A percentile compares a stretch with the other conserved stretches of the same genome.
phyloP scores from a whole-genome alignment of 2,329 filamentous ascomycete genomes.

The Capronia americana region DNA sequence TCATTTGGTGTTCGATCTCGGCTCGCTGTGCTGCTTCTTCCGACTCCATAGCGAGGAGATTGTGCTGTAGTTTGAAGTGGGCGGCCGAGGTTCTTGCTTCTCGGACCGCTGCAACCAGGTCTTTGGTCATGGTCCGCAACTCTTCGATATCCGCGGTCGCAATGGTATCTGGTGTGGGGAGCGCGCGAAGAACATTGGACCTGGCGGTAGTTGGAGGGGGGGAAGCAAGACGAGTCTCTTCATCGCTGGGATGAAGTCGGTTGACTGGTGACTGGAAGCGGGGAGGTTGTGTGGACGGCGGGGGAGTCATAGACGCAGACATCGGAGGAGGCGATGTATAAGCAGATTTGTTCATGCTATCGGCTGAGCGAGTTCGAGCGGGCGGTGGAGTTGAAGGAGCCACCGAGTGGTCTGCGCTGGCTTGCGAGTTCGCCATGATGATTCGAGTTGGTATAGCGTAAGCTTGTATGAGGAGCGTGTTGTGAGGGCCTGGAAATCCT shows the following conservation, averaged over 20 bases:
- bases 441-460: background rate
- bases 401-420: conserved; percentile 13
- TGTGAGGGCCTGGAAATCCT: background rate
- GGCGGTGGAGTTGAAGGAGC: conserved; percentile 36
- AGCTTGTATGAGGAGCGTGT: background rate
- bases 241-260: conserved; percentile 18
- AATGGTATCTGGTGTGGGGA: conserved; percentile 59
- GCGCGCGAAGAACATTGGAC: conserved; percentile 51
- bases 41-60: conserved; percentile 81
- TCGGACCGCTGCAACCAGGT: conserved; percentile 61
- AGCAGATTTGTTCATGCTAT: conserved; percentile 34
- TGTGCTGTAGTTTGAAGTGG: conserved; percentile 89
- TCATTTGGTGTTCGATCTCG: conserved; percentile 89
- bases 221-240: conserved; percentile 42
- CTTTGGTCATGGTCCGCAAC: conserved; percentile 61
- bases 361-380: conserved; percentile 32
- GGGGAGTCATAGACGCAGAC: conserved; percentile 37
- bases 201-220: conserved; percentile 59
- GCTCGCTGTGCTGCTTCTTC: conserved; percentile 85
- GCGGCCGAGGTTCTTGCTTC: conserved; percentile 82
- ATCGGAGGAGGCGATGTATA: conserved; percentile 36
- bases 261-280: conserved; percentile 36
- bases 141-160: conserved; percentile 58
- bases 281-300: conserved; percentile 37
- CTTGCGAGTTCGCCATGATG: conserved; percentile 27